Percentiles rank a stretch among this genome's conserved stretches.
Evolutionary conservation across 2,329 filamentous ascomycete genomes (phyloP).

Genomic region (Ophiostoma himal-ulmi): DNA sequence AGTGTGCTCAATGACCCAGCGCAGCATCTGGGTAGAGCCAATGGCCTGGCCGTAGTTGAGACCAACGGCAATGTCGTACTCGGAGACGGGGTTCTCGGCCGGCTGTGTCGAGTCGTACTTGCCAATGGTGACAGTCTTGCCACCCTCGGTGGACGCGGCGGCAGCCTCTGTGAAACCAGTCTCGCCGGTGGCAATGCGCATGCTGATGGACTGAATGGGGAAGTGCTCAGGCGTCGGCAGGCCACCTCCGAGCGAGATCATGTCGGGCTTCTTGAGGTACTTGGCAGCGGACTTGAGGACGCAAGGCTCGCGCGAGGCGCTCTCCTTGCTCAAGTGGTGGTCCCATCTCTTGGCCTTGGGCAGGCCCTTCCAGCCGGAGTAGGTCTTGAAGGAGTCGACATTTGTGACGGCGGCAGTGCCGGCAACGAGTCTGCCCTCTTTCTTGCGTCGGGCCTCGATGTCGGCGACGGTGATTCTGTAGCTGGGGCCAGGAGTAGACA

Average conservation of each 20-base stretch:
- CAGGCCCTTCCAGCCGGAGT: conserved; percentile 47
- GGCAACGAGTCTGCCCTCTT: conserved; percentile 65
- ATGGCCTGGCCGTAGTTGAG: conserved; percentile 90
- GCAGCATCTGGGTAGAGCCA: conserved; percentile 78
- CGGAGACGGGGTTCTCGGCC: conserved; percentile 29
- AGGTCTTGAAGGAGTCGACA: conserved; percentile 77
- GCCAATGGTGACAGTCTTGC: conserved; percentile 58
- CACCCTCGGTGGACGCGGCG: conserved; percentile 46
- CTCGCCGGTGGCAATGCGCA: conserved; percentile 66
- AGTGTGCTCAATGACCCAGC: conserved; percentile 91
- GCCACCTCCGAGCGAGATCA: conserved; percentile 90
- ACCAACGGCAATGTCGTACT: conserved; percentile 73
- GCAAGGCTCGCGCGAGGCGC: conserved; percentile 54
- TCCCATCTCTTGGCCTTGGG: conserved; percentile 80
- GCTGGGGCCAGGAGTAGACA: background rate
- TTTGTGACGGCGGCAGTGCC: conserved; percentile 71
- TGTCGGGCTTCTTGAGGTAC: conserved; percentile 69
- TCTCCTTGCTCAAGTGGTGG: conserved; percentile 58
- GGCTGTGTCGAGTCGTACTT: conserved; percentile 72
- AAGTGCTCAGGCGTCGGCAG: conserved; percentile 87
- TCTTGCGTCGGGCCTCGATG: conserved; percentile 61
- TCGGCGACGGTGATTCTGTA: conserved; percentile 54
- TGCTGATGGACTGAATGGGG: conserved; percentile 71
- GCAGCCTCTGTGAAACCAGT: conserved; percentile 62
- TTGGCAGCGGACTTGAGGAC: conserved; percentile 79